Percentiles rank a stretch among this genome's conserved stretches.
phyloP scores from a whole-genome alignment of 768 basidiomycete species.

The Trametes meyenii region DNA sequence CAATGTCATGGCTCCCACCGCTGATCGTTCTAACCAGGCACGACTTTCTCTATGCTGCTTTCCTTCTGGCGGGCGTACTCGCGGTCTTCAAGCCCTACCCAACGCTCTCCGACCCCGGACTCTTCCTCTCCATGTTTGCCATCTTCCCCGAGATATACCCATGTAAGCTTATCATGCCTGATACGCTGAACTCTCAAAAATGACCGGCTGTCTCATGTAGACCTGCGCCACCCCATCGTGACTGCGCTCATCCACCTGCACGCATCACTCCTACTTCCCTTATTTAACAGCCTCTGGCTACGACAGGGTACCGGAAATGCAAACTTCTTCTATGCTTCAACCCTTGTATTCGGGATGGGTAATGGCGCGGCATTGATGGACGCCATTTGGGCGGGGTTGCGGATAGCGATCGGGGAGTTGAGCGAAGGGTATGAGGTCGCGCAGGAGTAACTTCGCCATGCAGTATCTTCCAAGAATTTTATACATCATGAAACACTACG shows the following conservation, averaged over 20 bases:
- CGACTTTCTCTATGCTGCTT: constrained; percentile 81
- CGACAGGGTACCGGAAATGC: constrained; percentile 92
- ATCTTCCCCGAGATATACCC: constrained; percentile 85
- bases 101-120: constrained; percentile 83
- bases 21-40: constrained; percentile 49
- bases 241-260: constrained; percentile 83
- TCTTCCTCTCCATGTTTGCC: constrained; percentile 80
- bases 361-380: constrained; percentile 86
- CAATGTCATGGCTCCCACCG: background rate
- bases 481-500: background rate
- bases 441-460: constrained; percentile 54
- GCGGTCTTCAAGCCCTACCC: constrained; percentile 92
- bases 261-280: constrained; percentile 80
- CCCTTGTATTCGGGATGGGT: constrained; percentile 88
- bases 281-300: constrained; percentile 93
- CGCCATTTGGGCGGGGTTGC: constrained; percentile 79
- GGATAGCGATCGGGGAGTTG: constrained; percentile 64
- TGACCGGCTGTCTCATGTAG: constrained; percentile 42
- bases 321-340: constrained; percentile 97
- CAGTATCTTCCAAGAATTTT: background rate
- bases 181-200: background rate
- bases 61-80: constrained; percentile 75
- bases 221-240: constrained; percentile 83
- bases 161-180: constrained; percentile 54
- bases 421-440: constrained; percentile 57